Conservation (phyloP, 2,329 filamentous ascomycete species). For the Leptosphaerulina australis region DNA sequence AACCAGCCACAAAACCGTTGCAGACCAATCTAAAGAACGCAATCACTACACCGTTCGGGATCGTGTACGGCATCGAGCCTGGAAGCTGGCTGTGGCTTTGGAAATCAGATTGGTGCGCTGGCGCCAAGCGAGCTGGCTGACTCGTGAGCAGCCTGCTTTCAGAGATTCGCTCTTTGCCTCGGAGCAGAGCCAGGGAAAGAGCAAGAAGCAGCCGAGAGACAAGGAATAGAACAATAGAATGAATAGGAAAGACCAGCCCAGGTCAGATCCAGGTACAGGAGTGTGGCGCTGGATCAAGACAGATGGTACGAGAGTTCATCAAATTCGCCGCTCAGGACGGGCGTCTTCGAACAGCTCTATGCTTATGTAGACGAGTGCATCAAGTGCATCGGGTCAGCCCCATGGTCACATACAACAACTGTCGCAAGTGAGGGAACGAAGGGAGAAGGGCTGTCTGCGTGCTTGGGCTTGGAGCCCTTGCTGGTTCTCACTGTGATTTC, state of each 20-base stretch:
- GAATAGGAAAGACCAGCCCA: neutral
- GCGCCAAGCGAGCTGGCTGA: neutral
- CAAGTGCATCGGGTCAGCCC: too few species aligned
- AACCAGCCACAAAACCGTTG: neutral
- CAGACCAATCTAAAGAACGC: slow-evolving; percentile 4
- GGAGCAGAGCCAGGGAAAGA: neutral
- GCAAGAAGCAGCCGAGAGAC: neutral
- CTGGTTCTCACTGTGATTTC: neutral
- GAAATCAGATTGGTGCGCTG: slow-evolving; percentile 14
- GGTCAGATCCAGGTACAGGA: neutral
- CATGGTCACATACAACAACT: too few species aligned
- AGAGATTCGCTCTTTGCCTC: neutral
- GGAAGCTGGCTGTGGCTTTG: slow-evolving; percentile 23
- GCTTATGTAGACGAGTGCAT: too few species aligned
- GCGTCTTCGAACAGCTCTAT: too few species aligned
- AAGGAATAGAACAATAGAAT: neutral
- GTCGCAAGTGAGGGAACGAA: neutral
- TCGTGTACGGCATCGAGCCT: slow-evolving; percentile 17
- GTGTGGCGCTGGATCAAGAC: neutral
- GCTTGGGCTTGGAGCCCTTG: neutral
- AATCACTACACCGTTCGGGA: slow-evolving; percentile 18
- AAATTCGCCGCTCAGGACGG: neutral
- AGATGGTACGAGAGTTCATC: neutral
- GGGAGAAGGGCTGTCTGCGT: neutral
- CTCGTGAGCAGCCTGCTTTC: neutral